These are phyloP conservation scores for Musa troglodytarum DNA, from an alignment of 176 grass and related monocot genomes.

Conservation along the genomic window DNA sequence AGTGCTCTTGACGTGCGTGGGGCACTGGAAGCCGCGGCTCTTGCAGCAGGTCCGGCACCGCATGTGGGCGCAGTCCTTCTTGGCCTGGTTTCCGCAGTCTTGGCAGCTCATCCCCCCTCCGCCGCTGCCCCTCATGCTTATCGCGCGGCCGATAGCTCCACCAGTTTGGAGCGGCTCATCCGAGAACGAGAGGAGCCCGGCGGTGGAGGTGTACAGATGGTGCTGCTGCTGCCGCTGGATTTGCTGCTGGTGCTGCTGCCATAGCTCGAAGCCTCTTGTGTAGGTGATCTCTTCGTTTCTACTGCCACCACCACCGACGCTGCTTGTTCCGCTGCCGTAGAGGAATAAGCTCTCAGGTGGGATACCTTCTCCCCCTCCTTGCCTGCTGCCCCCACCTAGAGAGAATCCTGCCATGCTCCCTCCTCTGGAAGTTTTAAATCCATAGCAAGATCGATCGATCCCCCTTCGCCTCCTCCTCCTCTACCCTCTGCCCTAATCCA, in stretches of 20 bases:
- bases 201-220: not conserved
- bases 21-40: slow-evolving; percentile 81
- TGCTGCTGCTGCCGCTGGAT: slow-evolving; percentile 30
- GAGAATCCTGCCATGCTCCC: slow-evolving; percentile 83
- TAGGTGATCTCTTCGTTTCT: slow-evolving; percentile 22
- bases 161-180: slow-evolving; percentile 18
- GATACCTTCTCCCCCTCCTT: slow-evolving; percentile 32
- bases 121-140: slow-evolving; percentile 10
- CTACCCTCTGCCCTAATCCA: not conserved
- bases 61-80: slow-evolving; percentile 82
- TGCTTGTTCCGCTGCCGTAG: slow-evolving; percentile 39
- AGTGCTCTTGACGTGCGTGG: slow-evolving; percentile 84
- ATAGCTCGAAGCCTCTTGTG: slow-evolving; percentile 61
- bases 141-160: slow-evolving; percentile 14
- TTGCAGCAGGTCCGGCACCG: slow-evolving; percentile 93
- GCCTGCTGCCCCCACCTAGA: slow-evolving; percentile 48
- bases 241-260: slow-evolving; percentile 56
- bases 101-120: slow-evolving; percentile 77
- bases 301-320: slow-evolving; percentile 28
- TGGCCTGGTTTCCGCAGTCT: slow-evolving; percentile 95
- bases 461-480: not conserved
- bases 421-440: not conserved
- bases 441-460: slow-evolving; percentile 1
- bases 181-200: slow-evolving; percentile 50
- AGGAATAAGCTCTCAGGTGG: slow-evolving; percentile 63